Evolutionary conservation across 176 grass and related monocot species (phyloP).

Genomic region (Zoysia japonica): DNA sequence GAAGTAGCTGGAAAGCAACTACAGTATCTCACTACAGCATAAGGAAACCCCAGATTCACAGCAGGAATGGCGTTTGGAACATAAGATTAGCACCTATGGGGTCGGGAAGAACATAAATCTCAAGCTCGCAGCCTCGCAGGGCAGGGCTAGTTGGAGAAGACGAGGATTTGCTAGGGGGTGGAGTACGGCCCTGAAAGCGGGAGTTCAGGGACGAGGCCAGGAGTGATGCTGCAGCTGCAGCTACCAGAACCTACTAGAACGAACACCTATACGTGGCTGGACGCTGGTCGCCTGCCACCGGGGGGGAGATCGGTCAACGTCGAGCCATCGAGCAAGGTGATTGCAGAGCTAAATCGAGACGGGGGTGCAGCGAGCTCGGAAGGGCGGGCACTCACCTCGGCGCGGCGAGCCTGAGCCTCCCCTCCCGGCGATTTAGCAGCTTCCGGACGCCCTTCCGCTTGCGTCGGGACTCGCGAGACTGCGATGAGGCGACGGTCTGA

Average conservation of each 20-base stretch:
- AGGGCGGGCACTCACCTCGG: constrained; percentile 30
- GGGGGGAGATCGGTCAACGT: neutral
- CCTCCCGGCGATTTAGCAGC: constrained; percentile 23
- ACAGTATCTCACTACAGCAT: neutral
- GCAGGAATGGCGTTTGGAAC: neutral
- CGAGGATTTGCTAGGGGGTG: neutral
- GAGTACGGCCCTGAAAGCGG: neutral
- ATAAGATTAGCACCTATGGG: neutral
- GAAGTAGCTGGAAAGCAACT: constrained; percentile 22
- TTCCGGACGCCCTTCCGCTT: constrained; percentile 19
- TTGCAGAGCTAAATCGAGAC: neutral
- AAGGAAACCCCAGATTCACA: neutral
- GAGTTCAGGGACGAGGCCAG: neutral
- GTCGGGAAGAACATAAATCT: neutral
- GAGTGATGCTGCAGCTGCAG: neutral
- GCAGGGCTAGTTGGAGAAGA: neutral
- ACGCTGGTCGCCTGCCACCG: neutral
- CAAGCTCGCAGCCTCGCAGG: neutral
- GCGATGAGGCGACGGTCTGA: neutral
- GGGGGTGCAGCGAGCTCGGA: neutral
- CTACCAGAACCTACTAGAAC: neutral
- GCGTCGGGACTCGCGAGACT: neutral
- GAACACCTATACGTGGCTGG: neutral
- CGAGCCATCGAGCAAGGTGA: neutral
- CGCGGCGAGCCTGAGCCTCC: constrained; percentile 2